These are phyloP conservation scores for Penicillium dipodomyicola DNA, from an alignment of 495 filamentous ascomycete genomes.

Conservation along the genomic window DNA sequence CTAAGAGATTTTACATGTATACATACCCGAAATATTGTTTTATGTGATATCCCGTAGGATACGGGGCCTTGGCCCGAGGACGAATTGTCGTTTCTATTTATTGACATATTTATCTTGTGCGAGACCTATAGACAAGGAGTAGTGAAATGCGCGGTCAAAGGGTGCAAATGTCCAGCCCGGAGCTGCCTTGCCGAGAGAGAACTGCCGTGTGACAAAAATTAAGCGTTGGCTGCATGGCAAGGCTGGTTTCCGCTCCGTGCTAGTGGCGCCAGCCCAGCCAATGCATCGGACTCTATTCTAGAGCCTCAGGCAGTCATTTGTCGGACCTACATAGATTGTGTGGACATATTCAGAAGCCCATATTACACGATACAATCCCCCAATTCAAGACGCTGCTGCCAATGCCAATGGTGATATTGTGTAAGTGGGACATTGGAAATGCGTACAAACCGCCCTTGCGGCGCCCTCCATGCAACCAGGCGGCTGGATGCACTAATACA, in stretches of 20 bases:
- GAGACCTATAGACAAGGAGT: not conserved
- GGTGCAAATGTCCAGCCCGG: not conserved
- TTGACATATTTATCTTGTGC: not conserved
- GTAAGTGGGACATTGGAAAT: not conserved
- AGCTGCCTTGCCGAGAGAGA: not conserved
- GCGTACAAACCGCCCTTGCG: conserved; percentile 9
- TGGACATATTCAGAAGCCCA: not conserved
- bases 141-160: not conserved
- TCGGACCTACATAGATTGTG: not conserved
- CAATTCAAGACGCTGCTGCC: conserved; percentile 1
- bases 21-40: conserved; percentile 6
- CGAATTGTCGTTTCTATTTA: not conserved
- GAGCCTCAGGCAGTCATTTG: not conserved
- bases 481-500: conserved; percentile 19
- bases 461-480: conserved; percentile 14
- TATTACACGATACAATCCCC: not conserved
- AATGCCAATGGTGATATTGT: conserved; percentile 9
- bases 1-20: conserved; percentile 8
- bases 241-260: conserved; percentile 17
- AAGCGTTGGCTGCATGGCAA: conserved; percentile 22
- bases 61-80: conserved; percentile 4
- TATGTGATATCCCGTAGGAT: not conserved
- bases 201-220: conserved; percentile 8
- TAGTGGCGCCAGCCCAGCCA: conserved; percentile 19
- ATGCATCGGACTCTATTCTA: conserved; percentile 3